A percentile compares a stretch with the other conserved stretches of the same genome.
These are phyloP conservation scores for Fomitopsis pinicola DNA, from an alignment of 1,284 basidiomycete species.

Conservation along the genomic window DNA sequence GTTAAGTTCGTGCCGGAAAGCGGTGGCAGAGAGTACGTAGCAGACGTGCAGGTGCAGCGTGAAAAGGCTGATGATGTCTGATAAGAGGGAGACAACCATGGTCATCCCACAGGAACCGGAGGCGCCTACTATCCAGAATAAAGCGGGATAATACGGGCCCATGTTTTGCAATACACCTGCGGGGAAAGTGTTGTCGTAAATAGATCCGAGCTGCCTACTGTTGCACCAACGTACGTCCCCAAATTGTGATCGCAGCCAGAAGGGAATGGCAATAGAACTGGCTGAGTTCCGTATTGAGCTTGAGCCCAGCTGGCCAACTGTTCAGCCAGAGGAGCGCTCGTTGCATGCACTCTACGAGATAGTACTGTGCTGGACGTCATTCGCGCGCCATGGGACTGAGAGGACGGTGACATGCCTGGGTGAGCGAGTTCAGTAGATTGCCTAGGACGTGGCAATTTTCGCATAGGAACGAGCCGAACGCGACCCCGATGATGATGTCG, in stretches of 20 bases:
- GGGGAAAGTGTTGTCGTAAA: not conserved
- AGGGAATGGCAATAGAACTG: slow-evolving; percentile 76
- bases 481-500: slow-evolving; percentile 80
- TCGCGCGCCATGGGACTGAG: not conserved
- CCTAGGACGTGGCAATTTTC: slow-evolving; percentile 53
- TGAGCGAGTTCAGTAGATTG: slow-evolving; percentile 30
- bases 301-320: slow-evolving; percentile 94
- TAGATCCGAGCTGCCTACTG: not conserved
- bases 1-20: slow-evolving; percentile 63
- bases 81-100: slow-evolving; percentile 59
- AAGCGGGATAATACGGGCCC: slow-evolving; percentile 39
- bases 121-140: slow-evolving; percentile 49
- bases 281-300: slow-evolving; percentile 93
- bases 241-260: slow-evolving; percentile 55
- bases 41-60: slow-evolving; percentile 76
- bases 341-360: slow-evolving; percentile 48
- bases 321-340: slow-evolving; percentile 79
- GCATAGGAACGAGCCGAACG: slow-evolving; percentile 63
- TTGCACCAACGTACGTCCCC: slow-evolving; percentile 57
- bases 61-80: slow-evolving; percentile 63
- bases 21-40: slow-evolving; percentile 60
- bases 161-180: slow-evolving; percentile 34
- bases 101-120: slow-evolving; percentile 67
- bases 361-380: slow-evolving; percentile 27
- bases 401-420: slow-evolving; percentile 35